Base-by-base conservation (phyloP, 352 stramenopile species). In the Phytophthora multivora region DNA sequence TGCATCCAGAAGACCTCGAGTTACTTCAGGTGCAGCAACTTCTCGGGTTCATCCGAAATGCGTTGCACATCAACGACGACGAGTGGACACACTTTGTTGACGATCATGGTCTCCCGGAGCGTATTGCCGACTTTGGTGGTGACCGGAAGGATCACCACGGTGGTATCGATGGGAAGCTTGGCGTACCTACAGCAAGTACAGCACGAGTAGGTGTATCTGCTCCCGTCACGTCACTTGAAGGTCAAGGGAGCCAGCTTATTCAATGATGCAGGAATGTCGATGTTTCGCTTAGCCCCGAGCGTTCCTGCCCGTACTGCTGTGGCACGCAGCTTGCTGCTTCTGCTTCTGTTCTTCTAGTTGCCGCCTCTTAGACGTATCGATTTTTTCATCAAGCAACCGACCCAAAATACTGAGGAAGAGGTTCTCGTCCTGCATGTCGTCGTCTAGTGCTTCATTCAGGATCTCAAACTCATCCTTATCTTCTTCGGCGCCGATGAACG, bases 401-500 rank as follows among this genome's bases (percentile, higher is more conserved):
- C 76, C 68, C 15, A 95, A 66, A 46, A 93, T 74, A 38, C 43
- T 63, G 11, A 95, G 59, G 53, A 92, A 95, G 18, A 90, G 71
- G 52, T 90, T 89, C 60, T 95, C 86, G 57, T 90, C 80, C 47
- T 86, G 70, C 25, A 76, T 30, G 41, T 82, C 77, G 46, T 74
- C 75, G 50, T 93, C 83, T 12, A 91, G 52, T 7, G 63, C 65
- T 16, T 88, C 73, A 42, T 91, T 90, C 31, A 93, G 59, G 25
- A 80, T 38, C 43, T 91, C 84, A 66, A 93, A 91, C 51, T 93
- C 84, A 56, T 93, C 80, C 50, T 84, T 88, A 25, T 89, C 81
- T 6, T 71, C 62, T 39, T 89, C 79, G 16, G 46, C 45, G 12
- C 63, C 70, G 42, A 90, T 80, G 36, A 77, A 75, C 1, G 71